A percentile compares a stretch with the other conserved stretches of the same genome.
phyloP scores from a whole-genome alignment of 2,329 filamentous ascomycete species.

The Fonsecaea monophora region DNA sequence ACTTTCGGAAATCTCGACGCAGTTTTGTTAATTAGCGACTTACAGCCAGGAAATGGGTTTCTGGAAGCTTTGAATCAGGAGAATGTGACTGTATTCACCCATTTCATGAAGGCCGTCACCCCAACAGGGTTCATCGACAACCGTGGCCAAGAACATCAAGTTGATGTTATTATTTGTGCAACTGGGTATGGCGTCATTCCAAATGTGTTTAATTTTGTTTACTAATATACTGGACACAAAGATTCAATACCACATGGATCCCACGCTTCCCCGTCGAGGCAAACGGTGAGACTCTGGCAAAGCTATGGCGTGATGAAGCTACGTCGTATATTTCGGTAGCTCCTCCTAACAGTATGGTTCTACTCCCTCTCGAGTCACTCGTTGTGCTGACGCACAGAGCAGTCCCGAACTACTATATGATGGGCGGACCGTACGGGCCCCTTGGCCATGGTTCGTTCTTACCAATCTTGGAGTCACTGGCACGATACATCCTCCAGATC shows the following conservation, averaged over 20 bases:
- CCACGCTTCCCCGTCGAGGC: constrained; percentile 36
- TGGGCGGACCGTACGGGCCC: constrained; percentile 42
- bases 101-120: constrained; percentile 9
- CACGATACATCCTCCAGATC: constrained; percentile 8
- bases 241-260: constrained; percentile 43
- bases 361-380: constrained; percentile 3
- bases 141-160: constrained; percentile 30
- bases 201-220: too few relatives aligned
- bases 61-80: constrained; percentile 45
- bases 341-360: neutral
- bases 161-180: constrained; percentile 32
- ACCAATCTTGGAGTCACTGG: constrained; percentile 9
- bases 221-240: constrained; percentile 9
- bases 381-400: constrained; percentile 7
- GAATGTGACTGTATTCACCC: constrained; percentile 54
- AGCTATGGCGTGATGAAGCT: constrained; percentile 12
- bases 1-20: too few relatives aligned
- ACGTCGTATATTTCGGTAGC: constrained; percentile 1
- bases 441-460: constrained; percentile 40
- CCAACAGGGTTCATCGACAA: constrained; percentile 15
- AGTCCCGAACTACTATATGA: constrained; percentile 41
- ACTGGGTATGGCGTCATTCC: constrained; percentile 16
- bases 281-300: constrained; percentile 38
- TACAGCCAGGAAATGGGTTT: constrained; percentile 37
- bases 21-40: constrained; percentile 24